phyloP scores from a whole-genome alignment of 805 yeast genomes.

The Saccharomycopsis amapae region DNA sequence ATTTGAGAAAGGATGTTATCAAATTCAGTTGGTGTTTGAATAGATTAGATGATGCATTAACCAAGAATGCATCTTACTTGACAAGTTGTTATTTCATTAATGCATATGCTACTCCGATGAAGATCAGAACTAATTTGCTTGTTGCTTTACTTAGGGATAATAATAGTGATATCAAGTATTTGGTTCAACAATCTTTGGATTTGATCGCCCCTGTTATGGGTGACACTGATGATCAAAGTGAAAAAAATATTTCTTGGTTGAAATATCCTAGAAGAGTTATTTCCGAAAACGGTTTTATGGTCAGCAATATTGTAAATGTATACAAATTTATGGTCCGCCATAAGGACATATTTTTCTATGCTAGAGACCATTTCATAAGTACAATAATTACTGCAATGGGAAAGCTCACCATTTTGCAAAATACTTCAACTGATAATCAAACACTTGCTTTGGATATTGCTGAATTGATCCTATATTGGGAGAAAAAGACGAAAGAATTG shows the following conservation, averaged over 20 bases:
- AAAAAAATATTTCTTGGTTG: slow-evolving; percentile 47
- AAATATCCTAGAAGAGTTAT: slow-evolving; percentile 92
- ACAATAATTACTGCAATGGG: slow-evolving; percentile 91
- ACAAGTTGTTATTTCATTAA: slow-evolving; percentile 81
- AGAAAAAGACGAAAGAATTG: slow-evolving; percentile 38
- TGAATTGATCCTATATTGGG: slow-evolving; percentile 83
- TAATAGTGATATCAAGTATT: slow-evolving; percentile 72
- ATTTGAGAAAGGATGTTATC: slow-evolving; percentile 74
- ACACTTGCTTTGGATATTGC: slow-evolving; percentile 83
- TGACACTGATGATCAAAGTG: slow-evolving; percentile 47
- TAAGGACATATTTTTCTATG: slow-evolving; percentile 73
- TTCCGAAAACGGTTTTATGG: slow-evolving; percentile 71
- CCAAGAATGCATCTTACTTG: slow-evolving; percentile 90
- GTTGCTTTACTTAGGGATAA: slow-evolving; percentile 82
- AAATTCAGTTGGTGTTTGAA: slow-evolving; percentile 92
- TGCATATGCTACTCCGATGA: slow-evolving; percentile 81
- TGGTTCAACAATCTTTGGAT: slow-evolving; percentile 84
- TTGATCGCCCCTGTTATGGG: slow-evolving; percentile 82
- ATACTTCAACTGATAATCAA: slow-evolving; percentile 76
- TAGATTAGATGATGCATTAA: slow-evolving; percentile 77
- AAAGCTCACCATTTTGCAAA: slow-evolving; percentile 69
- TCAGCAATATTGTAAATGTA: slow-evolving; percentile 75
- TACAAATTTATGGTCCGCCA: slow-evolving; percentile 86
- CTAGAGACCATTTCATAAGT: slow-evolving; percentile 83
- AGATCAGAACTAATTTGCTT: slow-evolving; percentile 85